A percentile compares a stretch with the other conserved stretches of the same genome.
Evolutionary conservation across 352 stramenopile genomes (phyloP).

Genomic region (Globisporangium megalacanthum): DNA sequence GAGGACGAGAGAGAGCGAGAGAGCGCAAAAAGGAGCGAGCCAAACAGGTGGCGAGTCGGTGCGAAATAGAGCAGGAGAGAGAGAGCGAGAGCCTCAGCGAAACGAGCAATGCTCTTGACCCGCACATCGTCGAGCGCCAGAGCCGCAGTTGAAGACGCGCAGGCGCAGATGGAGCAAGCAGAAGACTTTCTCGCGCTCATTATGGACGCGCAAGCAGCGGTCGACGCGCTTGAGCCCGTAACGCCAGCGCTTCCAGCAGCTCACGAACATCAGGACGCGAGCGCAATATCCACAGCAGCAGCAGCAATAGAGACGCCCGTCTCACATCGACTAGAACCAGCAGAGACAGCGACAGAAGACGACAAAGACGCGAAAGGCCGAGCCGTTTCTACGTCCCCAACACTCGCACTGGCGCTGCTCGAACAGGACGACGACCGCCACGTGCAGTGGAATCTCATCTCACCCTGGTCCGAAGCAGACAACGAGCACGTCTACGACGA

Average conservation of each 20-base stretch:
- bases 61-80: too few relatives aligned
- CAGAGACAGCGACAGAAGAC: background rate
- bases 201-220: slow-evolving; percentile 12
- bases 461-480: slow-evolving; percentile 33
- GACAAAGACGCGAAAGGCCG: background rate
- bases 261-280: background rate
- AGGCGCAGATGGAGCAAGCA: slow-evolving; percentile 14
- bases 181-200: slow-evolving; percentile 14
- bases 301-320: too few relatives aligned
- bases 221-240: background rate
- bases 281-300: background rate
- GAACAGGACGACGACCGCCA: background rate
- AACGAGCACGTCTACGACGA: slow-evolving; percentile 2
- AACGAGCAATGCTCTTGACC: background rate
- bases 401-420: background rate
- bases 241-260: too few relatives aligned
- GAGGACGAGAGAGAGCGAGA: background rate
- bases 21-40: background rate
- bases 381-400: background rate
- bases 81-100: background rate
- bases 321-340: background rate
- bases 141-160: background rate
- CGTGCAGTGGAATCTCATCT: slow-evolving; percentile 43
- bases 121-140: background rate
- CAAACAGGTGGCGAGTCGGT: background rate